These are phyloP conservation scores for Peribolospora baueri DNA, from an alignment of 768 basidiomycete species.

Conservation along the genomic window DNA sequence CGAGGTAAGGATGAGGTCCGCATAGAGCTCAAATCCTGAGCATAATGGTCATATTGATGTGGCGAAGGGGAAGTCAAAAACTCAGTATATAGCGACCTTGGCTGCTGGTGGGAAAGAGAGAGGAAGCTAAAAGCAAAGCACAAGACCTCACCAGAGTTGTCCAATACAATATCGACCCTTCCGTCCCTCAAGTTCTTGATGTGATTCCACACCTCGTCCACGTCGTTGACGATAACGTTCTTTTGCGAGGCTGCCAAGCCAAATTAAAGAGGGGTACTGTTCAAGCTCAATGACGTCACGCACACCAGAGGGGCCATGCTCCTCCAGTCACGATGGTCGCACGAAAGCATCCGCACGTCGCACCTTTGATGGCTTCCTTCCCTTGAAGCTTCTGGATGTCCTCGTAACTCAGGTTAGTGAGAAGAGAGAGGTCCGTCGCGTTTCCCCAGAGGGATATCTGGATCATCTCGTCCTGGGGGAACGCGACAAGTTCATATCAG, in stretches of 20 bases:
- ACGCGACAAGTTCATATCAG: too few relatives aligned
- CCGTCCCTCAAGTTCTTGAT: background rate
- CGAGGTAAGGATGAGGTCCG: background rate
- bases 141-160: background rate
- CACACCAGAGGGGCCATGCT: too few relatives aligned
- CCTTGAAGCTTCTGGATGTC: background rate
- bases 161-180: background rate
- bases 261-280: background rate
- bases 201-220: background rate
- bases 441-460: constrained; percentile 1
- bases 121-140: too few relatives aligned
- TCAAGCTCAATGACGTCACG: background rate
- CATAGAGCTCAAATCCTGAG: background rate
- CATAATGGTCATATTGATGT: background rate
- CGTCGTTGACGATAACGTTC: background rate
- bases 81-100: too few relatives aligned
- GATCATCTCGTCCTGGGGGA: background rate
- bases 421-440: background rate
- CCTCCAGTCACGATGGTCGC: too few relatives aligned
- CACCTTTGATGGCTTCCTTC: background rate
- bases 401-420: background rate
- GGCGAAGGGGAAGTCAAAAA: too few relatives aligned
- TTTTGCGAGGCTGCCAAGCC: background rate
- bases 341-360: background rate
- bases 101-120: too few relatives aligned